These are phyloP conservation scores for Microdochium paspali DNA, from an alignment of 2,329 filamentous ascomycete genomes.

Conservation along the genomic window DNA sequence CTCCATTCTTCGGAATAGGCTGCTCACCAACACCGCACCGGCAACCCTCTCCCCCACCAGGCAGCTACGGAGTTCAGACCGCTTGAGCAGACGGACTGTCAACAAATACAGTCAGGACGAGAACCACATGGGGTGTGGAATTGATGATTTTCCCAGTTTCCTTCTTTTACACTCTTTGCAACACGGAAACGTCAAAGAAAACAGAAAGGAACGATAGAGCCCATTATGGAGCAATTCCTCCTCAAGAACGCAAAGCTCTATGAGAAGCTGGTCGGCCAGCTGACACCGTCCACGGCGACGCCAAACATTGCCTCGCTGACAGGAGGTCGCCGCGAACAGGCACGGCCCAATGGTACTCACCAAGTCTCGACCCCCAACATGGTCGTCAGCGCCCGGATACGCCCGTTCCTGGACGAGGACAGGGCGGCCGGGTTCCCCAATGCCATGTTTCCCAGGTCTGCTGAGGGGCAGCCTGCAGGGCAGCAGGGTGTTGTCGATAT, in stretches of 20 bases:
- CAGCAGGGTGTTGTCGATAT: constrained; percentile 19
- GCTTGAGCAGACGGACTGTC: too few relatives aligned
- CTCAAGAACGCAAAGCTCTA: neutral
- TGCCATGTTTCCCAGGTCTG: constrained; percentile 17
- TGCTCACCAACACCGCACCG: too few relatives aligned
- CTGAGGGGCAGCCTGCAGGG: constrained; percentile 8
- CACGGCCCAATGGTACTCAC: neutral
- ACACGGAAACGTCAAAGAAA: too few relatives aligned
- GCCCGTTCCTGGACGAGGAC: constrained; percentile 26
- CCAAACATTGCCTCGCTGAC: neutral
- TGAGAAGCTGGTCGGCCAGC: neutral
- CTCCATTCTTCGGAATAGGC: too few relatives aligned
- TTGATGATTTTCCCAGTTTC: too few relatives aligned
- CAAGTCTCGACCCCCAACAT: constrained; percentile 11
- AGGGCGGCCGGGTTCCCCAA: constrained; percentile 15
- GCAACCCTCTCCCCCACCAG: too few relatives aligned
- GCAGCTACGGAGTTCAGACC: too few relatives aligned
- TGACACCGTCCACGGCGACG: neutral
- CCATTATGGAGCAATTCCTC: neutral
- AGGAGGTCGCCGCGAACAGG: neutral
- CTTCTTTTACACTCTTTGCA: too few relatives aligned
- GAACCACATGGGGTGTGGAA: too few relatives aligned
- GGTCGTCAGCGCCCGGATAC: constrained; percentile 24
- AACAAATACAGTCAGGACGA: too few relatives aligned
- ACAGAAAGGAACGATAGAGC: too few relatives aligned